Percentiles rank a stretch among this genome's conserved stretches.
These are phyloP conservation scores for Corymbia citriodora DNA, from an alignment of 441 rosid species.

Conservation along the genomic window DNA sequence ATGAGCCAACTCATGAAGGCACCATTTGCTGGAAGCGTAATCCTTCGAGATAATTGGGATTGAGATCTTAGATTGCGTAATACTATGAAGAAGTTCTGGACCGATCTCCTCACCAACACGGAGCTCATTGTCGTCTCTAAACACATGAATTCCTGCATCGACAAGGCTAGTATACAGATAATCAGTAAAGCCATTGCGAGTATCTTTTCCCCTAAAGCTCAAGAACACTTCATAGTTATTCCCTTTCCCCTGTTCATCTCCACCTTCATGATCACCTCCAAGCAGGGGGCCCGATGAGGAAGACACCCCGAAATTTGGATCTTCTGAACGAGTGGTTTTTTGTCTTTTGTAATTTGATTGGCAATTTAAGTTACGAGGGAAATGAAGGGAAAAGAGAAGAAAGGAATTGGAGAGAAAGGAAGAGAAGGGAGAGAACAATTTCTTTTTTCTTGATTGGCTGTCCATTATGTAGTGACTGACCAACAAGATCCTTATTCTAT, in stretches of 20 bases:
- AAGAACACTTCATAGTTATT: not conserved
- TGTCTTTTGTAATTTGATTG: too few species aligned
- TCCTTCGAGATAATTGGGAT: not conserved
- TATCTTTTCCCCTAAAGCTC: not conserved
- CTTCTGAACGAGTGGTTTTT: too few species aligned
- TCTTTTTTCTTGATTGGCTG: too few species aligned
- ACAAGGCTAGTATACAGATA: not conserved
- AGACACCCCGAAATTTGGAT: too few species aligned
- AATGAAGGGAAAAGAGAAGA: too few species aligned
- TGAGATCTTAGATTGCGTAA: not conserved
- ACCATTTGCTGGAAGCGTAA: not conserved
- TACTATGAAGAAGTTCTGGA: accelerated
- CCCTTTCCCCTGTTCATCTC: accelerated
- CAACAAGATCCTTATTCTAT: too few species aligned
- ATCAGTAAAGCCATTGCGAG: not conserved
- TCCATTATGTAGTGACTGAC: too few species aligned
- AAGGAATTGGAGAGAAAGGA: too few species aligned
- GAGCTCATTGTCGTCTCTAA: not conserved
- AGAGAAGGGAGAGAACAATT: too few species aligned
- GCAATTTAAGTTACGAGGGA: too few species aligned
- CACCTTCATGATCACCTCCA: too few species aligned
- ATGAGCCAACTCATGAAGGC: not conserved
- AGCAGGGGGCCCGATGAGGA: too few species aligned
- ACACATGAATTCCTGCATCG: not conserved
- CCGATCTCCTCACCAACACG: not conserved